Evolutionary conservation across 192 early-diverging fungal species (phyloP).

Genomic region (Physocladia obscura): DNA sequence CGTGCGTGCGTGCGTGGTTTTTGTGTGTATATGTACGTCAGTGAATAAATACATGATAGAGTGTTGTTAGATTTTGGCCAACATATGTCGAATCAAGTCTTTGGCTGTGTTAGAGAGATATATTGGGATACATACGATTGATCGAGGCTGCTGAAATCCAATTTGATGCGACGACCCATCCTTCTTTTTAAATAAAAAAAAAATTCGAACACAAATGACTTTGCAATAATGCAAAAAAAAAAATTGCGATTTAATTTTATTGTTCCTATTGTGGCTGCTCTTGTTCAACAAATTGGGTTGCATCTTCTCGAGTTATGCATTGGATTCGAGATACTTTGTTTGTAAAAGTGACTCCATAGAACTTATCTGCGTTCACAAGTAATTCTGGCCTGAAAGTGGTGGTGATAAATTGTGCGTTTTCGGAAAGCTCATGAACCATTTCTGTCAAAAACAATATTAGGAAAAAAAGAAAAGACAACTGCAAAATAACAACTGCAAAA

Average conservation of each 20-base stretch:
- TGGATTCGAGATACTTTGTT: slow-evolving; percentile 91
- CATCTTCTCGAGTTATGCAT: slow-evolving; percentile 44
- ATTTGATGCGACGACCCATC: too few species aligned
- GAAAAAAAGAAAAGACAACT: neutral
- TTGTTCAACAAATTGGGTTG: slow-evolving; percentile 47
- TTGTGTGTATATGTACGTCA: too few species aligned
- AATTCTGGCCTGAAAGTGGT: slow-evolving; percentile 98
- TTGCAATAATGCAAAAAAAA: slow-evolving; percentile 4
- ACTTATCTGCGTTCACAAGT: slow-evolving; percentile 87
- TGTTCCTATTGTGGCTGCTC: slow-evolving; percentile 33
- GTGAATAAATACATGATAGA: too few species aligned
- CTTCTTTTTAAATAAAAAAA: too few species aligned
- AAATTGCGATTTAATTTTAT: neutral
- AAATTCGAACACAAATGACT: neutral
- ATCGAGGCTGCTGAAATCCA: too few species aligned
- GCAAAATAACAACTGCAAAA: neutral
- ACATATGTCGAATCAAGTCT: too few species aligned
- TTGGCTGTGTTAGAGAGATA: too few species aligned
- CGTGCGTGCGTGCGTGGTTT: too few species aligned
- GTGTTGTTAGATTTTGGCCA: too few species aligned
- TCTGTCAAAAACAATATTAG: too few species aligned
- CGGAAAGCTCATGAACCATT: slow-evolving; percentile 89
- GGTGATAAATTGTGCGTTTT: slow-evolving; percentile 91
- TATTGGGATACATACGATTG: too few species aligned
- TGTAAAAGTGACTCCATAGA: slow-evolving; percentile 96